A percentile compares a stretch with the other conserved stretches of the same genome.
Evolutionary conservation across 177 flowering plant genomes (phyloP).

Genomic region (Viscum album): DNA sequence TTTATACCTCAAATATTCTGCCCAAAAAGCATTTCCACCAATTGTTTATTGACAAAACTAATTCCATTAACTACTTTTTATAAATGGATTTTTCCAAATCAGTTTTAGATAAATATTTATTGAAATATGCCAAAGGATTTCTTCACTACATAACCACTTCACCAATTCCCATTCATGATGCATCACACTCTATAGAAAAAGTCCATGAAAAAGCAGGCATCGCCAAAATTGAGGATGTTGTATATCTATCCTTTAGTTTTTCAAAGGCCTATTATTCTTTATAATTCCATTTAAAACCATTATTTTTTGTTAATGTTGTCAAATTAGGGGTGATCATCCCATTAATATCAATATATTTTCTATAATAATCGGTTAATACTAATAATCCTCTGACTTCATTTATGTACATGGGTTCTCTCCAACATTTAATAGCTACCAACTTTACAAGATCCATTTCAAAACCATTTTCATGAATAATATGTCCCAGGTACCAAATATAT

Average conservation of each 20-base stretch:
- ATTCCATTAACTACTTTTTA: background rate
- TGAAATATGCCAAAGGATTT: background rate
- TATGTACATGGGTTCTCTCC: background rate
- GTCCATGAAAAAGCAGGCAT: background rate
- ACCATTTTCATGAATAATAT: background rate
- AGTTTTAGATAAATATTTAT: background rate
- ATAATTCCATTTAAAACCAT: background rate
- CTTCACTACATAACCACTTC: background rate
- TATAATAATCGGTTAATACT: background rate
- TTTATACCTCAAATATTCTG: background rate
- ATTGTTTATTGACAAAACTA: background rate
- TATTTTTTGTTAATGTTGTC: background rate
- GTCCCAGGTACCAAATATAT: background rate
- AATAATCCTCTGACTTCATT: no score
- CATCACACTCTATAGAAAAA: background rate
- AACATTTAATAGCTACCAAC: background rate
- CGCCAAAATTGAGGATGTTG: background rate
- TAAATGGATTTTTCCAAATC: background rate
- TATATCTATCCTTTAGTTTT: no score
- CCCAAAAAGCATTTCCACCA: conserved; percentile 1
- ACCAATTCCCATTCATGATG: background rate
- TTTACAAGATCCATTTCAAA: background rate
- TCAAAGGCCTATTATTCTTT: background rate
- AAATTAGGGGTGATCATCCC: background rate
- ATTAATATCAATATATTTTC: background rate